These are phyloP conservation scores for Boletus nobilissimus DNA, from an alignment of 1,284 basidiomycete genomes.

Conservation along the genomic window DNA sequence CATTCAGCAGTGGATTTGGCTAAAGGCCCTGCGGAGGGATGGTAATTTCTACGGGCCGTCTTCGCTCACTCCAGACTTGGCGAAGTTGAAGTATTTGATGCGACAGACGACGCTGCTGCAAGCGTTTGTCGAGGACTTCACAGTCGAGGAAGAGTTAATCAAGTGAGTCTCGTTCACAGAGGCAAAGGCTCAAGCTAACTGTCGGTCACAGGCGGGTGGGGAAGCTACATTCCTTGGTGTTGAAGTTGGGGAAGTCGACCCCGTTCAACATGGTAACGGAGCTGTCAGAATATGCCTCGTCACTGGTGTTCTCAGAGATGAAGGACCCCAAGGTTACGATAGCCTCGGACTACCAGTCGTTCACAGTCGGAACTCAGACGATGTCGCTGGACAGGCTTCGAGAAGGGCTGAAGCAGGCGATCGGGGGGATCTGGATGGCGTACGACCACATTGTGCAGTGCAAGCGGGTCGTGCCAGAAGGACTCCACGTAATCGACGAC, in stretches of 20 bases:
- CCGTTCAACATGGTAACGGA: constrained; percentile 5
- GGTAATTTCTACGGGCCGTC: neutral
- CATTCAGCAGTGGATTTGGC: no score
- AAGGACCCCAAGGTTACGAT: no score
- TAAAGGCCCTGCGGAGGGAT: neutral
- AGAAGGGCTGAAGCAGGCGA: no score
- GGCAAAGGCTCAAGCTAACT: no score
- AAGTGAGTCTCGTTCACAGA: neutral
- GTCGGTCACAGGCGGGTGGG: neutral
- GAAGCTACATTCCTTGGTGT: neutral
- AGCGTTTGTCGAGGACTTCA: neutral
- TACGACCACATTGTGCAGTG: no score
- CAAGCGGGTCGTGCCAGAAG: no score
- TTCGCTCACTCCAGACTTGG: neutral
- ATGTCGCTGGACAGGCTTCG: no score
- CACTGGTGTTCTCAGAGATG: neutral
- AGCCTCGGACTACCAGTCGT: no score
- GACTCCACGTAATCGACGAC: no score
- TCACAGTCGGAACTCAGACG: no score
- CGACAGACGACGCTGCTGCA: neutral
- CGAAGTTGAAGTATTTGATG: constrained; percentile 5
- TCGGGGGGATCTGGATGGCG: no score
- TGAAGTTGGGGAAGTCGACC: neutral
- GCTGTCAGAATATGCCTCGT: neutral
- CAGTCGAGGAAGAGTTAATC: neutral